Conservation (phyloP, 2,329 filamentous ascomycete species). For the Aureobasidium subglaciale region DNA sequence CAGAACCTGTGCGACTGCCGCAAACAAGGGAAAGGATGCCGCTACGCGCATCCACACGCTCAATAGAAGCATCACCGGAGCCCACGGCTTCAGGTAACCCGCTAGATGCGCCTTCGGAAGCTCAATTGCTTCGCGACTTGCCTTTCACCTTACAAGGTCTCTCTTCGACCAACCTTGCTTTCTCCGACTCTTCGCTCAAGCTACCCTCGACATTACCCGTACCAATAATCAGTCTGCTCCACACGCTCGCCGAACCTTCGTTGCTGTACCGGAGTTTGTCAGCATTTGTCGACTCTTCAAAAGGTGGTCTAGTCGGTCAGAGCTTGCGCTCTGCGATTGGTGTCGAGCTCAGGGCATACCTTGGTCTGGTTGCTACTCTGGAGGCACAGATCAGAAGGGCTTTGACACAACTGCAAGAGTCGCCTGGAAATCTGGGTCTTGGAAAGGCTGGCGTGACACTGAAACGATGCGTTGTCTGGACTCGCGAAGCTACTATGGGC, state of each 20-base stretch:
- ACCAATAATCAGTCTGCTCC: conserved; percentile 77
- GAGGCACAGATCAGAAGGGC: conserved; percentile 87
- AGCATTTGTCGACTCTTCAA: conserved; percentile 71
- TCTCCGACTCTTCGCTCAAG: conserved; percentile 62
- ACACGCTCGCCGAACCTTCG: conserved; percentile 86
- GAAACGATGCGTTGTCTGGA: conserved; percentile 96
- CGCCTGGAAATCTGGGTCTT: conserved; percentile 58
- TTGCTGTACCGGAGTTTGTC: conserved; percentile 80
- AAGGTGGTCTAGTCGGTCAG: conserved; percentile 81
- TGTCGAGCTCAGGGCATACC: conserved; percentile 77
- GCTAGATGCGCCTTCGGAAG: conserved; percentile 29
- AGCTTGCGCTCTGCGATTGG: conserved; percentile 83
- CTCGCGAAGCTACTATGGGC: conserved; percentile 91
- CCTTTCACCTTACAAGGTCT: conserved; percentile 91
- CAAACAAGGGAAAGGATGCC: conserved; percentile 15
- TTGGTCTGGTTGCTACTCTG: conserved; percentile 82
- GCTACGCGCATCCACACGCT: conserved; percentile 4
- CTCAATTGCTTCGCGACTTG: conserved; percentile 56
- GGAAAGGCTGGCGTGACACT: conserved; percentile 86
- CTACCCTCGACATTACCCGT: conserved; percentile 73
- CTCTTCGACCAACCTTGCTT: conserved; percentile 77
- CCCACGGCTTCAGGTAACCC: not conserved
- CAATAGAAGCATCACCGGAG: conserved; percentile 5
- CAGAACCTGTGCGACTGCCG: conserved; percentile 21
- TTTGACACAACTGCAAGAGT: conserved; percentile 61